phyloP scores from a whole-genome alignment of 805 yeast species.

The Sugiyamaella marilandica region DNA sequence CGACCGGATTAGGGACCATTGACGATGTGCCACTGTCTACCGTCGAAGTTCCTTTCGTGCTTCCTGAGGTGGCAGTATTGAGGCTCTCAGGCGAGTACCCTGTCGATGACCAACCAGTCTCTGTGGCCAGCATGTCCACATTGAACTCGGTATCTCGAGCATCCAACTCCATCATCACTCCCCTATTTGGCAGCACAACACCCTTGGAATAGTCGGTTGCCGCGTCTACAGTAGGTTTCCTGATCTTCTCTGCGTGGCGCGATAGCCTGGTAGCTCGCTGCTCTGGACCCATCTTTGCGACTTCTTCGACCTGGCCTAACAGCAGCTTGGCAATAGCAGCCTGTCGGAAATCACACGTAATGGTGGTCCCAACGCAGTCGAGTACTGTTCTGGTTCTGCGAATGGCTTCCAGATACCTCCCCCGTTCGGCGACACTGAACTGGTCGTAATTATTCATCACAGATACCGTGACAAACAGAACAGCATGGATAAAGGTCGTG shows the following conservation, averaged over 20 bases:
- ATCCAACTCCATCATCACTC: constrained; percentile 16
- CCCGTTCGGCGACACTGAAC: constrained; percentile 11
- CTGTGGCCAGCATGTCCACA: constrained; percentile 7
- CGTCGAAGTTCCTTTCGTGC: constrained; percentile 1
- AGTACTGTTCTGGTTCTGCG: constrained; percentile 10
- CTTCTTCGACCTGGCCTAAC: constrained; percentile 17
- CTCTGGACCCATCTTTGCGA: constrained; percentile 13
- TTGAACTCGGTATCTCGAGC: constrained; percentile 16
- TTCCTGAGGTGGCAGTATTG: constrained; percentile 2
- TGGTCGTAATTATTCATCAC: constrained; percentile 17
- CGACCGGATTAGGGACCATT: background rate
- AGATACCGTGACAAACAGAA: constrained; percentile 14
- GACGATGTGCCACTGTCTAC: background rate
- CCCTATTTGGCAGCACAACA: constrained; percentile 5
- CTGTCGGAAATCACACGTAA: constrained; percentile 13
- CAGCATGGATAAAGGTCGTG: constrained; percentile 20
- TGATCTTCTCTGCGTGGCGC: background rate
- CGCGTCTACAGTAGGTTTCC: background rate
- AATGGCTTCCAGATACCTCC: constrained; percentile 9
- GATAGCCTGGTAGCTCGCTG: constrained; percentile 5
- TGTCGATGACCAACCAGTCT: constrained; percentile 2
- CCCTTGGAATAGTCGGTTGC: background rate
- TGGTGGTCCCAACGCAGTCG: constrained; percentile 9
- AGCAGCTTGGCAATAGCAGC: constrained; percentile 16
- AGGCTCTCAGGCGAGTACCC: constrained; percentile 15